Evolutionary conservation across 306 rosid genomes (phyloP), one percentile per base, ranked within the genome.

Genomic region (Cicer pinnatifidum): DNA sequence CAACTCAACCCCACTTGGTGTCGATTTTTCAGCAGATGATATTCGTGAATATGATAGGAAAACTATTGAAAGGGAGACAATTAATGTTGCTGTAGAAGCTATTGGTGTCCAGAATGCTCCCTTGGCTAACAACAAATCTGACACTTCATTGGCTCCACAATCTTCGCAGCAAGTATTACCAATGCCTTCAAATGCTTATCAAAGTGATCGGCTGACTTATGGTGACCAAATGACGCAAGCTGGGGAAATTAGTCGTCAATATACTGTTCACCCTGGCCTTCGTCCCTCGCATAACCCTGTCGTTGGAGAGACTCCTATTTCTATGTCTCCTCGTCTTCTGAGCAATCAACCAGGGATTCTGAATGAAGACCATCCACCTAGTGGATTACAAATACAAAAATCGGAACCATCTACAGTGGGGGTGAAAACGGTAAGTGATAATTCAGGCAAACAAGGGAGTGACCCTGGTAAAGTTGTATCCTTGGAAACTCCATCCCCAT

Each of bases 1-100:
- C 78, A 81, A 66, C 86, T 89, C 97, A 60, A 71, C 77, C 43
- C 68, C 81, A 69, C 89, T 53, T 67, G 89, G 83, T 16, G 86
- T 77, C 23, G 81, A 81, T 77, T 38, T 85, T 63, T 71, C 88
- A 69, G 84, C 79, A 39, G 84, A 82, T 76, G 78, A 87, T 74
- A 54, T 85, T 58, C 84, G 76, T 70, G 94, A 84, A 72, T 76
- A 81, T 52, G 83, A 81, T 13, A 44, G 81, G 59, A 81, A 85
- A 58, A 81, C 72, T 74, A 76, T 67, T 53, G 86, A 78, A 68
- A 79, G 81, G 63, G 92, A 75, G 66, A 60, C 71, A 69, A 68
- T 50, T 52, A 79, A 72, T 62, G 82, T 60, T 66, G 58, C 81
- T 23, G 67, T 65, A 52, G 88, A 91, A 77, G 78, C 84, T 66